Base-by-base conservation (phyloP, 495 filamentous ascomycete species). In the Friedmanniomyces simplex region DNA sequence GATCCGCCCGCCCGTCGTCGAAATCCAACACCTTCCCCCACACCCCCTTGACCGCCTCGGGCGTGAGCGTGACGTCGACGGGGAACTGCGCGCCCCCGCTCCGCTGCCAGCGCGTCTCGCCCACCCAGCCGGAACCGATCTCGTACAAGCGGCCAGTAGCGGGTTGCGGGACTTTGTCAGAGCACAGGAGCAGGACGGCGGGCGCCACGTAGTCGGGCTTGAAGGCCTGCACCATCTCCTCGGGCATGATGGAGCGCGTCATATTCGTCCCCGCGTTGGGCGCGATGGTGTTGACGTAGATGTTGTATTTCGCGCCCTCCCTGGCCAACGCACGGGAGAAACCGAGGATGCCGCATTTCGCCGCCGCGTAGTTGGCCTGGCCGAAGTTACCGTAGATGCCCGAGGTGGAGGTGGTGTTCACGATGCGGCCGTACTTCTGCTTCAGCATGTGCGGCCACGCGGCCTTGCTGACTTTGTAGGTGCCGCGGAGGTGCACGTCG, bases 381-480 rank as follows among this genome's bases (percentile, higher is more conserved):
- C 93, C 93, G 65, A 98, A 98, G 79, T 96, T 98, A 62, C 93
- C 93, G 66, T 98, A 98, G 73, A 98, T 96, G 73, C 93, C 93
- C 68, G 86, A 91, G 37, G 93, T 96, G 48, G 87, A 94, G 16
- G 93, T 89, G 56, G 93, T 98, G 77, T 98, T 98, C 70, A 98
- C 78, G 53, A 98, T 79, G 66, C 93, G 88, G 61, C 93, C 93
- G 62, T 96, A 97, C 80, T 96, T 97, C 76, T 98, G 94, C 80
- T 96, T 96, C 30, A 97, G 79, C 77, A 98, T 87, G 73, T 91
- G 85, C 49, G 93, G 94, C 94, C 94, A 98, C 16, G 93, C 93
- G 59, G 93, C 93, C 79, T 96, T 97, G 68, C 89, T 91, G 62
- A 89, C 82, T 79, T 96, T 95, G 77, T 93, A 98, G 63, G 93